Evolutionary conservation across 2,329 filamentous ascomycete species (phyloP), one percentile per base, ranked within the genome.

Genomic region (Rutstroemia sp.): DNA sequence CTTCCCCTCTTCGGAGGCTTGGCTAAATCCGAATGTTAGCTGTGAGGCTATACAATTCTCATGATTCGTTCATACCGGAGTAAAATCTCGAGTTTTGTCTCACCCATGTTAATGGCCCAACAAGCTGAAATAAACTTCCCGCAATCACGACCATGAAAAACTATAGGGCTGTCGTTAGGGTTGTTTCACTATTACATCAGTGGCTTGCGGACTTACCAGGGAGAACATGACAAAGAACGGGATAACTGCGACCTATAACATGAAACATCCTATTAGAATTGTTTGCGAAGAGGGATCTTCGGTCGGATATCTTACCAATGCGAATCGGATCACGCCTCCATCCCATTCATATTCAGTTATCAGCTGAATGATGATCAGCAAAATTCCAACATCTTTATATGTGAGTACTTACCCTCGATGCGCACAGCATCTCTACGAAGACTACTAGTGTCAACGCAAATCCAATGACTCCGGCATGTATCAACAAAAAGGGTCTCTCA

Each of bases 1-100:
- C 60, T 49, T 19, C 52, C 58, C 41, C 45, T 53, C 60, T 62
- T 74, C 61, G 63, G 72, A 65, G 5, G 76, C 76, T 65, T 68
- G 47, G 73, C 72, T 52, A 19, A 48, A 10, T 21, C 16, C 9
- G 16, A 27, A 23, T 27, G 19, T 49, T 37, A 21, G 18, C 5
- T 18, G 41, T 9, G 10, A 44, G 5, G 30, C n/a, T n/a, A 49
- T 21, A 8, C 30, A 49, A 3, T 19, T 12, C 7, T 21, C 6
- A 41, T 14, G 21, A 10, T 14, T 4, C 34, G 23, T 21, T 30
- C 19, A 42, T 52, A 52, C 49, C 49, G 21, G 55, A 57, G 19
- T 63, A 60, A 21, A 57, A 63, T 39, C 51, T 54, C 2, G 61
- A 63, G 45, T 63, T 63, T 16, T 57, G 50, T 4, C 59, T 56